These are phyloP conservation scores for Echinosophora koreensis DNA, from an alignment of 306 rosid species.

Conservation along the genomic window DNA sequence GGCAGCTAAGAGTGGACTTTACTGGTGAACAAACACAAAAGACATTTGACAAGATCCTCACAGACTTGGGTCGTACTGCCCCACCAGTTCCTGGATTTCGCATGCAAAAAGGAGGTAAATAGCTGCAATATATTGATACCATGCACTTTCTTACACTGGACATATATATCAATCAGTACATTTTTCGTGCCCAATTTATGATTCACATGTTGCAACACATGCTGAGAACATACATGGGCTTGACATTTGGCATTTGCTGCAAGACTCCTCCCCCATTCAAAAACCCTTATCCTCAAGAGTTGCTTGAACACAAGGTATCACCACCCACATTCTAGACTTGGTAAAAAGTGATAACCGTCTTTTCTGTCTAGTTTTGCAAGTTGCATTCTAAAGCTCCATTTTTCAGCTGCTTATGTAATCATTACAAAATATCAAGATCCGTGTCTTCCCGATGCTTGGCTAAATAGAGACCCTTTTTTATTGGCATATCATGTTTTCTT, in stretches of 20 bases:
- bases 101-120: constrained; percentile 83
- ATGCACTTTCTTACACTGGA: constrained; percentile 2
- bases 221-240: constrained; percentile 7
- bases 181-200: constrained; percentile 37
- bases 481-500: constrained; percentile 13
- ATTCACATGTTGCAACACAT: constrained; percentile 12
- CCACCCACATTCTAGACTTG: constrained; percentile 9
- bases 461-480: neutral
- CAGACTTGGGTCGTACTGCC: constrained; percentile 71
- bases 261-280: constrained; percentile 22
- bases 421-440: constrained; percentile 2
- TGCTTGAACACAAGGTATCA: constrained; percentile 10
- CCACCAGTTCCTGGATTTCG: constrained; percentile 95
- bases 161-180: constrained; percentile 10
- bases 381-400: constrained; percentile 23
- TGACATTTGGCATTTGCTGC: constrained; percentile 35
- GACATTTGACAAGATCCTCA: constrained; percentile 68
- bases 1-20: constrained; percentile 81
- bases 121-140: constrained; percentile 21
- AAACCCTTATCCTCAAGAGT: constrained; percentile 21
- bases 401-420: neutral
- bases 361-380: neutral
- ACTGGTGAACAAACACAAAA: constrained; percentile 73
- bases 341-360: neutral
- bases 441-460: constrained; percentile 13